Conservation (phyloP, 192 early-diverging fungal species). For the Linnemannia exigua region DNA sequence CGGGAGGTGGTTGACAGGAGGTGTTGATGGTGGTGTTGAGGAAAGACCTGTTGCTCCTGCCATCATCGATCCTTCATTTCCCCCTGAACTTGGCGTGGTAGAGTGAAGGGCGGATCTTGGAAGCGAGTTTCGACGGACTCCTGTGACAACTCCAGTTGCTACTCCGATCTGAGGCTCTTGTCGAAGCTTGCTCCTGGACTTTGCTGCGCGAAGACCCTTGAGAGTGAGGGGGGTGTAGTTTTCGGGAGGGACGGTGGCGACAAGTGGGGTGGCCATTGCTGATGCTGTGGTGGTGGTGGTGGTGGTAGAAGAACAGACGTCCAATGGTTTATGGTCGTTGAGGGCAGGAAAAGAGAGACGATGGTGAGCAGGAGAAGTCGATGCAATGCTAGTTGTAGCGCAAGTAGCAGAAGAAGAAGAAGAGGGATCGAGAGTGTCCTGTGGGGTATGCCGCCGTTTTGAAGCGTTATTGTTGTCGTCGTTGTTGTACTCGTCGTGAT, state of each 20-base stretch:
- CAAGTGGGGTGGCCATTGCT: not conserved
- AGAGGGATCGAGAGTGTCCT: not conserved
- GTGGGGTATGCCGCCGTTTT: not conserved
- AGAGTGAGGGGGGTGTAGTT: slow-evolving; percentile 33
- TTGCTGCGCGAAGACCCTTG: slow-evolving; percentile 37
- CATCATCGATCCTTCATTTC: not conserved
- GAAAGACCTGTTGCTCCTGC: not conserved
- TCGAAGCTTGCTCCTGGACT: slow-evolving; percentile 46
- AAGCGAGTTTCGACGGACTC: slow-evolving; percentile 19
- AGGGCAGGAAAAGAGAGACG: slow-evolving; percentile 43
- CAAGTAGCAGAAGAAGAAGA: too few species aligned
- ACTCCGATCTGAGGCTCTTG: slow-evolving; percentile 41
- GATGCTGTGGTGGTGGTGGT: not conserved
- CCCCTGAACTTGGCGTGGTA: not conserved
- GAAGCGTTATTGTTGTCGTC: not conserved
- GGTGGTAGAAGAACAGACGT: not conserved
- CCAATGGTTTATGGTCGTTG: slow-evolving; percentile 11
- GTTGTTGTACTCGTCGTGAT: slow-evolving; percentile 10
- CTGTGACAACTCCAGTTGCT: slow-evolving; percentile 12
- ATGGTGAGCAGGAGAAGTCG: not conserved
- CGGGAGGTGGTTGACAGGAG: not conserved
- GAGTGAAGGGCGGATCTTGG: slow-evolving; percentile 15
- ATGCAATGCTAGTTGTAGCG: too few species aligned
- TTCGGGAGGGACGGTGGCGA: slow-evolving; percentile 14
- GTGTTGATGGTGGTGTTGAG: not conserved